Conservation (phyloP, 306 rosid species). For the Cicer cuneatum region DNA sequence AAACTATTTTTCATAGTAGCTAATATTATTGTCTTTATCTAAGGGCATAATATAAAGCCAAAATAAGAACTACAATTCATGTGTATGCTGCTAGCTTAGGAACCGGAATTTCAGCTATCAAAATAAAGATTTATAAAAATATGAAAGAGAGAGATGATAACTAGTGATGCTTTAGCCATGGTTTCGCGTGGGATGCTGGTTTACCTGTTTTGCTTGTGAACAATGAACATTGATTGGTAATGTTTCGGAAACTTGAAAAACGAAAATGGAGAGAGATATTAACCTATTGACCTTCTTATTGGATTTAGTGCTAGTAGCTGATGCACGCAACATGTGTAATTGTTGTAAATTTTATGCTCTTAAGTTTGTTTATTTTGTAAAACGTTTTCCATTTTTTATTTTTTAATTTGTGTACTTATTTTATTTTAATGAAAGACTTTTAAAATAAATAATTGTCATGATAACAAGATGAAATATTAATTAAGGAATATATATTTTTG, state of each 20-base stretch:
- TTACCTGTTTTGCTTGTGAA: background rate
- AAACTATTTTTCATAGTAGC: background rate
- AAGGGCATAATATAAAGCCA: background rate
- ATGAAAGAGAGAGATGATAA: background rate
- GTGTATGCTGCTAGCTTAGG: background rate
- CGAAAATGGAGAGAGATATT: no score
- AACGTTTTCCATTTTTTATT: no score
- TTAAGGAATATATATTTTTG: no score
- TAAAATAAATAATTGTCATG: no score
- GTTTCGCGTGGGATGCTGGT: background rate
- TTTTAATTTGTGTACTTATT: no score
- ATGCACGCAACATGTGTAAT: no score
- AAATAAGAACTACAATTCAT: background rate
- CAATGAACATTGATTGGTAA: background rate
- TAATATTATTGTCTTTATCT: conserved; percentile 7
- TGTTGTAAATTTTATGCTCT: no score
- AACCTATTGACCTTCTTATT: no score
- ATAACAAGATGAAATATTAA: no score
- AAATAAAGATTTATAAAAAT: background rate
- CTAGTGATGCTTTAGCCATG: background rate
- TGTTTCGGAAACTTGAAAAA: background rate
- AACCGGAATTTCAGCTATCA: background rate
- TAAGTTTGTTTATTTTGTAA: no score
- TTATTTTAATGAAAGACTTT: no score
- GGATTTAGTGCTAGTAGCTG: no score